Evolutionary conservation across 441 rosid genomes (phyloP), one percentile per base, ranked within the genome.

Genomic region (Hura crepitans): DNA sequence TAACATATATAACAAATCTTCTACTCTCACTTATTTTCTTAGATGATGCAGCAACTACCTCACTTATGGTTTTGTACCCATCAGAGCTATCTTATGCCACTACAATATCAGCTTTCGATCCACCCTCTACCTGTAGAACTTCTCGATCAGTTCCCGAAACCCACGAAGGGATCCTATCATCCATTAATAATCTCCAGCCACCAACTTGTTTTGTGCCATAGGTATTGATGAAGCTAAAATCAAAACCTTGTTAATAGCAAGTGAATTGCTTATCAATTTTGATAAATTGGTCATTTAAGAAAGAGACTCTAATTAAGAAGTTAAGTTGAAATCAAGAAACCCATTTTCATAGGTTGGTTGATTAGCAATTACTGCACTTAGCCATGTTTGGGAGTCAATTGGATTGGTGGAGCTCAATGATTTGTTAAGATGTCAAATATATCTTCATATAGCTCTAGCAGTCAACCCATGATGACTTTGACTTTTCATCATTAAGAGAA

Each of bases 51-150:
- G 78, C 61, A 2, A 91, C 76, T 0, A 97, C 97, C 30, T 88
- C 96, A 71, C 64, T 78, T 74, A 91, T 84, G 28, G 61, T 86
- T n/a, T 83, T 85, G 68, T 84, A 90, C 73, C 85, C 72, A 35
- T 97, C 90, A 12, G 86, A 81, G 10, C 98, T 96, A 47, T 91
- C 98, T 27, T 79, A 79, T 11, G 98, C 96, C 65, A 94, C 97
- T 33, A 87, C 81, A 46, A 79, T 75, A 80, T 90, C 81, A 42
- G 84, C 87, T 12, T 35, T 45, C 3, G 81, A 53, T 0, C 72
- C 62, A 8, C 64, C 80, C 45, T 54, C 79, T 42, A 54, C 79
- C 37, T 82, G 81, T 7, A 93, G 60, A 69, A 89, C 78, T 76
- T 74, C 86, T 18, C 88, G 77, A 54, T 93, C 96, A 14, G 75